These are phyloP conservation scores for Fibroporia radiculosa DNA, from an alignment of 768 basidiomycete species.

Conservation along the genomic window DNA sequence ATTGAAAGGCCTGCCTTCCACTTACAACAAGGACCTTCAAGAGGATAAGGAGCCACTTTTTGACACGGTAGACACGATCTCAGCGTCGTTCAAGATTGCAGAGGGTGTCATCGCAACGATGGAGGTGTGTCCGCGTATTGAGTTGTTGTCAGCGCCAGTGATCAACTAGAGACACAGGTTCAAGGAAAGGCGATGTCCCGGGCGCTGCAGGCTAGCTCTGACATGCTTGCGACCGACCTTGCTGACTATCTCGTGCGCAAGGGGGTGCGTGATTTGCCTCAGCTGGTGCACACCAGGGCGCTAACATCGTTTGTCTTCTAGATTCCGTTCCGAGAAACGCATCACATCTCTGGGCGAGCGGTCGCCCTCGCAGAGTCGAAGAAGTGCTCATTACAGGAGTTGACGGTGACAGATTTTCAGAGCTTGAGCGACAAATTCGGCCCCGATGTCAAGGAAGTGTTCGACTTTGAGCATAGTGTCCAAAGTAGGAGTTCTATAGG, in stretches of 20 bases:
- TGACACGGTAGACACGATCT: slow-evolving; percentile 84
- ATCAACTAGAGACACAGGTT: slow-evolving; percentile 45
- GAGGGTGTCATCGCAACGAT: slow-evolving; percentile 93
- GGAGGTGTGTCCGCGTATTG: slow-evolving; percentile 46
- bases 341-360: slow-evolving; percentile 94
- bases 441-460: slow-evolving; percentile 76
- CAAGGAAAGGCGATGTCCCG: slow-evolving; percentile 84
- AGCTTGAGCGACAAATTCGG: slow-evolving; percentile 67
- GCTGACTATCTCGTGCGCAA: slow-evolving; percentile 99
- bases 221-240: slow-evolving; percentile 96
- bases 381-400: slow-evolving; percentile 71
- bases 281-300: slow-evolving; percentile 1
- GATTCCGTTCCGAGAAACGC: slow-evolving; percentile 98
- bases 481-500: slow-evolving; percentile 91
- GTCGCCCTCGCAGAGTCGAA: slow-evolving; percentile 89
- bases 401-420: slow-evolving; percentile 76
- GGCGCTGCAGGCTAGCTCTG: slow-evolving; percentile 70
- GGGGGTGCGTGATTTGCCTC: slow-evolving; percentile 53
- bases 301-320: slow-evolving; percentile 22
- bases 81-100: slow-evolving; percentile 83
- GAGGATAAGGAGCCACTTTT: slow-evolving; percentile 98
- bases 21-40: slow-evolving; percentile 99
- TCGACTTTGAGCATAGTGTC: slow-evolving; percentile 93
- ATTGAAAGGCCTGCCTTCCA: slow-evolving; percentile 93
- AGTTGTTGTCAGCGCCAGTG: neutral